Evolutionary conservation across 352 stramenopile genomes (phyloP).

Genomic region (Halophytophthora polymorphica): DNA sequence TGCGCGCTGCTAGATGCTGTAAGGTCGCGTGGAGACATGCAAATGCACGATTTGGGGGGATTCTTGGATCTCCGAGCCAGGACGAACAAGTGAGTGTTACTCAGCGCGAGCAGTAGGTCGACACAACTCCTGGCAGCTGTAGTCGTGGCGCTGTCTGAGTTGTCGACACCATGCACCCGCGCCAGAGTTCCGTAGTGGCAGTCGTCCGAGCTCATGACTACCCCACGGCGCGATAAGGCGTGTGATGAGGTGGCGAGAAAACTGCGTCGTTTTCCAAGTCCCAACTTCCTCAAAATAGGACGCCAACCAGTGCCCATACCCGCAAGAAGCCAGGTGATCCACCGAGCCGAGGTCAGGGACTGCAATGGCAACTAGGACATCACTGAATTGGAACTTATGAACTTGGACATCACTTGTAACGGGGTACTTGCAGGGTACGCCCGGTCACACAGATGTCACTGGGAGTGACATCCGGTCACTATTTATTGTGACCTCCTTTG

Average conservation of each 20-base stretch:
- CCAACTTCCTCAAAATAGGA: not conserved
- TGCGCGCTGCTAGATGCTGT: conserved; percentile 20
- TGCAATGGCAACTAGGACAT: too few species aligned
- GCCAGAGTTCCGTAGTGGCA: conserved; percentile 21
- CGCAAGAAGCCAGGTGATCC: too few species aligned
- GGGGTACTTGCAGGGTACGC: too few species aligned
- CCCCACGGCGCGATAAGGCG: too few species aligned
- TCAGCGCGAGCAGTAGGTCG: conserved; percentile 25
- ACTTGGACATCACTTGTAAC: too few species aligned
- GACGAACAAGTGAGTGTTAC: conserved; percentile 16
- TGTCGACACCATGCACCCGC: conserved; percentile 21
- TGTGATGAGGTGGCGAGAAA: not conserved
- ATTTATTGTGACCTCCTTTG: too few species aligned
- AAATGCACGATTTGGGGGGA: conserved; percentile 18
- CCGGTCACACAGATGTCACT: too few species aligned
- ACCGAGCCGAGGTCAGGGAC: too few species aligned
- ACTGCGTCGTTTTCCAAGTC: not conserved
- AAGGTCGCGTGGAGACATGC: conserved; percentile 21
- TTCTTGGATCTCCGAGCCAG: conserved; percentile 18
- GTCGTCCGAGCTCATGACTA: conserved; percentile 10
- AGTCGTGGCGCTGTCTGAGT: conserved; percentile 15
- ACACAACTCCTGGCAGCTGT: conserved; percentile 16
- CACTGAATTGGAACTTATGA: too few species aligned
- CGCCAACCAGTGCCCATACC: too few species aligned
- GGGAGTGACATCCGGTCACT: too few species aligned